These are phyloP conservation scores for Meredithiella fracta DNA, from an alignment of 2,329 filamentous ascomycete genomes.

Conservation along the genomic window DNA sequence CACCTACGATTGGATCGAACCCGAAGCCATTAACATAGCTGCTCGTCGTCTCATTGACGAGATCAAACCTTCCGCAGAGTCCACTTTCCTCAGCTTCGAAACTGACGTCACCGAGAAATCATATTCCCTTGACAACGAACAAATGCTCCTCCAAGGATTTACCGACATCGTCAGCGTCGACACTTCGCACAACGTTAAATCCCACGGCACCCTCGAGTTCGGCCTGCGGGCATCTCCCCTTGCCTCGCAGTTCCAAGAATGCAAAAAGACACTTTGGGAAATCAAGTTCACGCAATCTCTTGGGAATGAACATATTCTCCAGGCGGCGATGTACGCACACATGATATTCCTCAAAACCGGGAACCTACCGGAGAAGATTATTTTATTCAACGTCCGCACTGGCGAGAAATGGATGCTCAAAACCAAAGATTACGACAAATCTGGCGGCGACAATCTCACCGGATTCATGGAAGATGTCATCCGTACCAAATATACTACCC, in stretches of 20 bases:
- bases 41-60: slow-evolving; percentile 16
- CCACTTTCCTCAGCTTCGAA: slow-evolving; percentile 1
- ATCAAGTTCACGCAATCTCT: slow-evolving; percentile 20
- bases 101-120: not conserved
- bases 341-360: slow-evolving; percentile 12
- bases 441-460: not conserved
- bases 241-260: not conserved
- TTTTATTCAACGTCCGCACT: slow-evolving; percentile 19
- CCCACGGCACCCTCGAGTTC: not conserved
- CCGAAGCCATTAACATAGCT: slow-evolving; percentile 15
- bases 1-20: slow-evolving; percentile 19
- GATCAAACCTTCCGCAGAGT: slow-evolving; percentile 3
- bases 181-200: not conserved
- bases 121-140: not conserved
- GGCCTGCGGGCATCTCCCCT: not conserved
- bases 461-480: slow-evolving; percentile 16
- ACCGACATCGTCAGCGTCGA: slow-evolving; percentile 10
- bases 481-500: slow-evolving; percentile 16
- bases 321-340: slow-evolving; percentile 19
- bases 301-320: slow-evolving; percentile 18
- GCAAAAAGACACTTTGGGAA: slow-evolving; percentile 18
- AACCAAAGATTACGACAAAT: not conserved
- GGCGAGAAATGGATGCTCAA: slow-evolving; percentile 18
- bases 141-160: not conserved
- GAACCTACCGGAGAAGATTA: slow-evolving; percentile 14